Conservation (phyloP, 169 alveolate species). For the Cryptosporidium andersoni region DNA sequence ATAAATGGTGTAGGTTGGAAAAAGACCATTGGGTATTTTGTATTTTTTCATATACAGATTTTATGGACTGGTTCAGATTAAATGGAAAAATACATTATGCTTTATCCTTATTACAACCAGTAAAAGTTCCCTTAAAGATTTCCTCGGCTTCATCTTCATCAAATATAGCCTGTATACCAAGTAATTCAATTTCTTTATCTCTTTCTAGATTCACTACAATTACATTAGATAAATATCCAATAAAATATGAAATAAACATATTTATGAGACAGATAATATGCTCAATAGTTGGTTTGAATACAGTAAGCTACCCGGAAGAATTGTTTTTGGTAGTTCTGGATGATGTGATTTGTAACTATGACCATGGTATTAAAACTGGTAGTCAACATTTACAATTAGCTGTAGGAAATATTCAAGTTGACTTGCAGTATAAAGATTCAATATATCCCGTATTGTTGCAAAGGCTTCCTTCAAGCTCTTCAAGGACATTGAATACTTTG, state of each 20-base stretch:
- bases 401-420: conserved; percentile 30
- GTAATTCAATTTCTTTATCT: conserved; percentile 15
- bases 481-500: conserved; percentile 45
- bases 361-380: not conserved
- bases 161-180: not conserved
- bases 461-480: conserved; percentile 65
- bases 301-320: conserved; percentile 47
- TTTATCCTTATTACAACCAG: conserved; percentile 18
- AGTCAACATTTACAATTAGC: conserved; percentile 37
- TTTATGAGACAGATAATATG: conserved; percentile 7
- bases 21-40: conserved; percentile 15
- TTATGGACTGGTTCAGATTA: conserved; percentile 40
- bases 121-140: not conserved
- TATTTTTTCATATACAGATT: conserved; percentile 40
- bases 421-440: conserved; percentile 51
- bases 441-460: conserved; percentile 64
- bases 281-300: conserved; percentile 48
- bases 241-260: conserved; percentile 18
- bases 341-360: conserved; percentile 8
- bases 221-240: not conserved
- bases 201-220: conserved; percentile 16
- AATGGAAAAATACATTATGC: conserved; percentile 53
- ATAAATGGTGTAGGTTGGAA: conserved; percentile 10
- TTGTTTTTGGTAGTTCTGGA: conserved; percentile 30
- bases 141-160: conserved; percentile 19